Percentiles rank a stretch among this genome's conserved stretches.
phyloP scores from a whole-genome alignment of 345 rosid species.

The Murraya koenigii region DNA sequence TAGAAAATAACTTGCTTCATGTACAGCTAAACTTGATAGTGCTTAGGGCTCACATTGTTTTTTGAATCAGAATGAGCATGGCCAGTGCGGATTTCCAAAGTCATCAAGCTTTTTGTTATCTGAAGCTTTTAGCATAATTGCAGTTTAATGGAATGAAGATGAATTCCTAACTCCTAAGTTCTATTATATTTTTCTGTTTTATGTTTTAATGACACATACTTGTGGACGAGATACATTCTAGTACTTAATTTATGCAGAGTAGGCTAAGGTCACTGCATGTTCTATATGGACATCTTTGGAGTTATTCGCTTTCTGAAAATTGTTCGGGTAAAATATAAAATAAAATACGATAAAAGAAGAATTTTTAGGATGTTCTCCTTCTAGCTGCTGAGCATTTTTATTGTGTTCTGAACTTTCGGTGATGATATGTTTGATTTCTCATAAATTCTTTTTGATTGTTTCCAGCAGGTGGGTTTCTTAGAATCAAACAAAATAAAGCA shows the following conservation, averaged over 20 bases:
- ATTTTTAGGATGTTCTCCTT: not conserved
- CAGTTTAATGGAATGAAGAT: not conserved
- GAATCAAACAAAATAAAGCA: conserved; percentile 15
- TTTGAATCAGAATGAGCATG: not conserved
- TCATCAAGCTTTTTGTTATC: not conserved
- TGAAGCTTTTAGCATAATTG: not conserved
- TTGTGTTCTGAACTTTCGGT: not conserved
- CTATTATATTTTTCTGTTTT: not conserved
- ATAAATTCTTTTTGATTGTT: not conserved
- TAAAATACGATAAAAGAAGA: too few relatives aligned
- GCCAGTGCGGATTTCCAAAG: not conserved
- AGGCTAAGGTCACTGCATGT: not conserved
- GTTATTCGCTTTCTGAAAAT: not conserved
- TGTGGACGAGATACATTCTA: not conserved
- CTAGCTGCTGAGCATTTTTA: not conserved
- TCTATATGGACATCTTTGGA: not conserved
- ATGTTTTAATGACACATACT: not conserved
- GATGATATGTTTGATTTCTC: not conserved
- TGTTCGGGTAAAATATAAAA: too few relatives aligned
- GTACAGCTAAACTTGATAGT: not conserved
- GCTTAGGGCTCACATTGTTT: not conserved
- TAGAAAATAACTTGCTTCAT: not conserved
- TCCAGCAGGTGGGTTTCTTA: conserved; percentile 16
- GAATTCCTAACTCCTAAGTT: not conserved
- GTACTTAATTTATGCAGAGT: not conserved